Evolutionary conservation across 2,329 filamentous ascomycete species (phyloP).

Genomic region (Acrocalymma vagum): DNA sequence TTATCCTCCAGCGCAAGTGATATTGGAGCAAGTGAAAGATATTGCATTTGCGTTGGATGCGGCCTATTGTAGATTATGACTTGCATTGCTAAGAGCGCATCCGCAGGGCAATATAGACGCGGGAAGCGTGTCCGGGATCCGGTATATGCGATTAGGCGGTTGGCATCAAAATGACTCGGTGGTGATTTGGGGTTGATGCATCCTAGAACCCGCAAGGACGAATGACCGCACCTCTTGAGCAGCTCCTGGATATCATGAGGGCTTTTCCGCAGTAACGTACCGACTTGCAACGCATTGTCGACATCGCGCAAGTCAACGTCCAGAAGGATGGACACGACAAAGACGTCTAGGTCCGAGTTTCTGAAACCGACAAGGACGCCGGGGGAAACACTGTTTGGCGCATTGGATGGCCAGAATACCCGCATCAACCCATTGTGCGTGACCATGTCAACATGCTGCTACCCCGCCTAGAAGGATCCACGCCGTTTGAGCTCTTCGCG

Average conservation of each 20-base stretch:
- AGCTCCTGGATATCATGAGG: conserved; percentile 82
- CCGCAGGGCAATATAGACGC: conserved; percentile 72
- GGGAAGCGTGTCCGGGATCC: conserved; percentile 66
- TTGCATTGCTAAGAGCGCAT: conserved; percentile 78
- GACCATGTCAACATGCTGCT: conserved; percentile 69
- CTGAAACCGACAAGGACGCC: conserved; percentile 95
- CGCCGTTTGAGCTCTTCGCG: conserved; percentile 92
- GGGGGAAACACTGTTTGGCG: conserved; percentile 74
- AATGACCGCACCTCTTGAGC: conserved; percentile 83
- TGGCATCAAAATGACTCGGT: conserved; percentile 66
- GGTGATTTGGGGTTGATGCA: conserved; percentile 72
- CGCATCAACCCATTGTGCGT: conserved; percentile 87
- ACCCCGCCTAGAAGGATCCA: conserved; percentile 82
- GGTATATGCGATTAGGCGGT: conserved; percentile 71
- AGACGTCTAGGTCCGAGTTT: conserved; percentile 89
- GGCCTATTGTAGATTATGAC: conserved; percentile 90
- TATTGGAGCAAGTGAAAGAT: conserved; percentile 90
- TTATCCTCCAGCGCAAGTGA: conserved; percentile 80
- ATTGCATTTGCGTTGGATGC: conserved; percentile 89
- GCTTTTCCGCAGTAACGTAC: conserved; percentile 83
- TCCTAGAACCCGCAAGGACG: conserved; percentile 85
- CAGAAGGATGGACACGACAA: conserved; percentile 88
- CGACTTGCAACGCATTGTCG: conserved; percentile 84
- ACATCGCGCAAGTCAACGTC: conserved; percentile 89
- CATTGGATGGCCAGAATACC: conserved; percentile 97